Evolutionary conservation across 768 basidiomycete genomes (phyloP).

Genomic region (Kockovaella imperatae): DNA sequence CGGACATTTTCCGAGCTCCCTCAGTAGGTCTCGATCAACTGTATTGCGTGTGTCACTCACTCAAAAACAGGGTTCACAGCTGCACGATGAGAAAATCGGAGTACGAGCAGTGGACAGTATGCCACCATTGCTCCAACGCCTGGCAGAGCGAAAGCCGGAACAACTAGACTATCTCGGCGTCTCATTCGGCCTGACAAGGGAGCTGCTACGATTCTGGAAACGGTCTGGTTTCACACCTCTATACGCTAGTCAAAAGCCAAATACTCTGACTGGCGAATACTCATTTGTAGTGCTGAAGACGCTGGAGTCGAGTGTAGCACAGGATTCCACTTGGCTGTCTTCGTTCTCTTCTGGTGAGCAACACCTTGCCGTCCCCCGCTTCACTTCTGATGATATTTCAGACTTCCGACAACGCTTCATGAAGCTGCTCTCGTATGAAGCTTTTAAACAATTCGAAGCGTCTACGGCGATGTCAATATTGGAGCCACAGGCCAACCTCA

Average conservation of each 20-base stretch:
- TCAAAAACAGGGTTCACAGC: conserved; percentile 48
- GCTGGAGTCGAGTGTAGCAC: conserved; percentile 56
- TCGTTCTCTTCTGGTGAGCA: conserved; percentile 60
- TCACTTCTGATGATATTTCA: conserved; percentile 35
- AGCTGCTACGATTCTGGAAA: conserved; percentile 92
- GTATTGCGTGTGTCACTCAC: background rate
- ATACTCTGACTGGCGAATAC: conserved; percentile 93
- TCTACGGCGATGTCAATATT: conserved; percentile 79
- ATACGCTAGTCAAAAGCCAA: conserved; percentile 85
- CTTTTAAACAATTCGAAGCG: conserved; percentile 83
- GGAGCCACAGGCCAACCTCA: conserved; percentile 49
- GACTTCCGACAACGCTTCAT: conserved; percentile 91
- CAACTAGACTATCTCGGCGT: conserved; percentile 88
- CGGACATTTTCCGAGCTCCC: too few relatives aligned
- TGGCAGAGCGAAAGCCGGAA: conserved; percentile 84
- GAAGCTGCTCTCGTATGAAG: conserved; percentile 75
- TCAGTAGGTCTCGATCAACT: background rate
- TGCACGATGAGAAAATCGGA: conserved; percentile 68
- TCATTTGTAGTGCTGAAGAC: conserved; percentile 91
- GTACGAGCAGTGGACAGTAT: conserved; percentile 67
- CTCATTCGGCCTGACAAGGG: conserved; percentile 85
- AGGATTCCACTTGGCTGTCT: conserved; percentile 67
- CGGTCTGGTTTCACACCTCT: conserved; percentile 81
- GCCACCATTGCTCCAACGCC: conserved; percentile 85
- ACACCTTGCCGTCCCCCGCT: background rate